Conservation (phyloP, 441 rosid species). For the Pelargonium citronellum region DNA sequence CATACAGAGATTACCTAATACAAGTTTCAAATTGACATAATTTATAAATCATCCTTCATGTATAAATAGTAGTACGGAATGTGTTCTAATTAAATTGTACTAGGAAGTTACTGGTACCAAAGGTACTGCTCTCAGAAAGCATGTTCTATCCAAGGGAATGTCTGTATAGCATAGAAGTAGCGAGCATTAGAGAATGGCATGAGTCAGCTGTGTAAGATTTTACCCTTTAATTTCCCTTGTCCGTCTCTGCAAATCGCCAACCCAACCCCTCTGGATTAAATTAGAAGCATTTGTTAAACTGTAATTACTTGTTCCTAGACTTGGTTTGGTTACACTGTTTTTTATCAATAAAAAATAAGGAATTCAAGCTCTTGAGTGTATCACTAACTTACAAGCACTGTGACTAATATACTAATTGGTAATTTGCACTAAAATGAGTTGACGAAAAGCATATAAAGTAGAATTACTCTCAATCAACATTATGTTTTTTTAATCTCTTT, state of each 20-base stretch:
- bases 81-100: not conserved
- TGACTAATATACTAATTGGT: not conserved
- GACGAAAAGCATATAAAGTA: not conserved
- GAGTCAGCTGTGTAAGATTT: not conserved
- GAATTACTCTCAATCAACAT: not conserved
- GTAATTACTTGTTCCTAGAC: conserved; percentile 2
- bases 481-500: not conserved
- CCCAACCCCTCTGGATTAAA: conserved; percentile 1
- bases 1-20: not conserved
- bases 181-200: not conserved
- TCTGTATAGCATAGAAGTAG: not conserved
- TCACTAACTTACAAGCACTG: not conserved
- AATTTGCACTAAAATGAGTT: not conserved
- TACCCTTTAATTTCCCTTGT: not conserved
- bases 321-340: not conserved
- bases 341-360: not conserved
- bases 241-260: not conserved
- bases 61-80: not conserved
- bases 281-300: not conserved
- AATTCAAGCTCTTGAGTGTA: not conserved
- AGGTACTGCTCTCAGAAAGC: not conserved
- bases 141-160: too few relatives aligned
- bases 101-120: not conserved
- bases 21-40: not conserved
- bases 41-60: not conserved